Conservation (phyloP, 176 grass and related monocot species). For the Hordeum marinum region DNA sequence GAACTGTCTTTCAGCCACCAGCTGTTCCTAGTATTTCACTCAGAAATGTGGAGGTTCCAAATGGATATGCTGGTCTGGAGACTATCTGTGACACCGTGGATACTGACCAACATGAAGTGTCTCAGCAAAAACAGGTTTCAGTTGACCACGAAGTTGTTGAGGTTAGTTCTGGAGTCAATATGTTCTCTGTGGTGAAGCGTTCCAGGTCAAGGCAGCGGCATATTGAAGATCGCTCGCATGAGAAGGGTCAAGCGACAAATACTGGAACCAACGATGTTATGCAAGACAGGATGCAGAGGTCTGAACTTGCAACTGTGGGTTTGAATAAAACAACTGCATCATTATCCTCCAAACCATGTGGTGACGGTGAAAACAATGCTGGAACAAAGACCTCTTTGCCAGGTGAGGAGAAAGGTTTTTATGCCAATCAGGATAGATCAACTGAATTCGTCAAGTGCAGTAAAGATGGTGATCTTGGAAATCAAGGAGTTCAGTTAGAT, state of each 20-base stretch:
- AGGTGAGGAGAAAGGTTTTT: constrained; percentile 23
- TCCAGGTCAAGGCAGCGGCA: constrained; percentile 61
- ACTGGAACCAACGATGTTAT: constrained; percentile 7
- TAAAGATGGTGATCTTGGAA: constrained; percentile 12
- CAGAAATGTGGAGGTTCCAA: constrained; percentile 31
- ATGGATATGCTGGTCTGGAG: constrained; percentile 25
- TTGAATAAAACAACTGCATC: background rate
- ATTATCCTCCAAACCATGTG: constrained; percentile 27
- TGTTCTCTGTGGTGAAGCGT: constrained; percentile 51
- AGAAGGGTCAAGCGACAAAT: constrained; percentile 21
- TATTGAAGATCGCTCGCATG: constrained; percentile 31
- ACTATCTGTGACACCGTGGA: constrained; percentile 21
- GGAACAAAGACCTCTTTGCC: background rate
- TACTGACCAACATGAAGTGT: constrained; percentile 28
- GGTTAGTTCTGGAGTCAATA: constrained; percentile 20
- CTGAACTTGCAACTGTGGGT: background rate
- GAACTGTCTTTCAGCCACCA: constrained; percentile 31
- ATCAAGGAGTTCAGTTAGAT: constrained; percentile 25
- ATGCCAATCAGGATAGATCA: constrained; percentile 9
- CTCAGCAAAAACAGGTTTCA: constrained; percentile 23
- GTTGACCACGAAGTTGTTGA: constrained; percentile 32
- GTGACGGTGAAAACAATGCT: constrained; percentile 16
- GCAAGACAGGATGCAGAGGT: constrained; percentile 7
- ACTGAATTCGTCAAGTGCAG: constrained; percentile 19
- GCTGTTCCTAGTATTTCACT: constrained; percentile 20